Percentiles rank a stretch among this genome's conserved stretches.
Evolutionary conservation across 768 basidiomycete genomes (phyloP).

Genomic region (Cantharellus anzutake): DNA sequence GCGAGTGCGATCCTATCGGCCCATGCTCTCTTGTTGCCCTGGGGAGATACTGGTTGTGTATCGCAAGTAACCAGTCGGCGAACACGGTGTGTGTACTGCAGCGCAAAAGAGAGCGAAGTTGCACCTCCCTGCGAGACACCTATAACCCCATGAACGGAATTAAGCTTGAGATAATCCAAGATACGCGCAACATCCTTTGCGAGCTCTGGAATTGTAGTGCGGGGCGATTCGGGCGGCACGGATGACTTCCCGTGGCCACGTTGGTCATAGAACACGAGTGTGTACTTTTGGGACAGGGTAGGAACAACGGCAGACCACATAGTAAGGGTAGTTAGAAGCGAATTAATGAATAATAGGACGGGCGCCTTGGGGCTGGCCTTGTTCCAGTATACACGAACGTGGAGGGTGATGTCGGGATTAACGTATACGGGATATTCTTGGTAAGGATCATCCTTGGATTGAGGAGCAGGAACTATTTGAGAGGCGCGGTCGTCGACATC

Average conservation of each 20-base stretch:
- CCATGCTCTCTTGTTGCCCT: conserved; percentile 18
- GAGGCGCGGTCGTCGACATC: conserved; percentile 19
- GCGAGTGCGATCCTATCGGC: conserved; percentile 18
- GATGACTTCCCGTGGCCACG: conserved; percentile 18
- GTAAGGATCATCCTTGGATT: neutral
- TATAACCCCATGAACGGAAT: conserved; percentile 15
- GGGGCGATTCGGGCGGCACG: conserved; percentile 7
- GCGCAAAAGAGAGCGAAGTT: conserved; percentile 16
- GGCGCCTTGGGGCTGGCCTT: conserved; percentile 4
- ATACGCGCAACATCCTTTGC: conserved; percentile 16
- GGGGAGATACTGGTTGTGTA: conserved; percentile 17
- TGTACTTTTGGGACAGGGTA: conserved; percentile 13
- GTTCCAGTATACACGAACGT: neutral
- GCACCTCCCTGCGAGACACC: conserved; percentile 20
- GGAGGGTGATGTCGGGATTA: neutral
- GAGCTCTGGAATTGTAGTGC: conserved; percentile 13
- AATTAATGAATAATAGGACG: conserved; percentile 17
- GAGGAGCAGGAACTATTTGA: conserved; percentile 12
- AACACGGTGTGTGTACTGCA: conserved; percentile 11
- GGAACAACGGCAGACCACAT: conserved; percentile 17
- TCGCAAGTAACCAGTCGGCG: conserved; percentile 16
- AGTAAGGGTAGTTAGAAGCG: conserved; percentile 17
- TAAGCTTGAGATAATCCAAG: conserved; percentile 12
- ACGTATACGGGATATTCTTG: neutral
- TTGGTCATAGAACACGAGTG: conserved; percentile 17